Conservation (phyloP, 495 filamentous ascomycete species). For the Aspergillus wentii region DNA sequence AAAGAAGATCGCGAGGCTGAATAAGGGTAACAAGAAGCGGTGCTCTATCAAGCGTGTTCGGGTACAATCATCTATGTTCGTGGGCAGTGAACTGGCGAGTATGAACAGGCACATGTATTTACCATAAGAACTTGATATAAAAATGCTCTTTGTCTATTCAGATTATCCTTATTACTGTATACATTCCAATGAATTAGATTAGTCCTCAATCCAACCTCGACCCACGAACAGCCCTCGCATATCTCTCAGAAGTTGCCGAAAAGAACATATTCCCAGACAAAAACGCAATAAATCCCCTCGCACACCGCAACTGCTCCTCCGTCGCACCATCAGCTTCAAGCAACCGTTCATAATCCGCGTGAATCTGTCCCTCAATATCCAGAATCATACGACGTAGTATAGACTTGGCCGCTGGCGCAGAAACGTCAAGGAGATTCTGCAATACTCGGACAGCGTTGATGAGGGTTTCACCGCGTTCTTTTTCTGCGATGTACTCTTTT, state of each 20-base stretch:
- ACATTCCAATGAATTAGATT: too few relatives aligned
- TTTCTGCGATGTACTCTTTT: conserved; percentile 8
- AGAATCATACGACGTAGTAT: conserved; percentile 3
- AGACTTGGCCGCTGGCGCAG: background rate
- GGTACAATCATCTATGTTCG: too few relatives aligned
- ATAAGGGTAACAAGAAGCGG: too few relatives aligned
- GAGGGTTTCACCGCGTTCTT: background rate
- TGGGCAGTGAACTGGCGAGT: too few relatives aligned
- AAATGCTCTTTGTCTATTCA: too few relatives aligned
- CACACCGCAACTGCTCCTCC: conserved; percentile 3
- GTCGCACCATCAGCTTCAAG: background rate
- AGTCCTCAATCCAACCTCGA: conserved; percentile 5
- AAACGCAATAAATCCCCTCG: conserved; percentile 6
- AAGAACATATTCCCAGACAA: conserved; percentile 13
- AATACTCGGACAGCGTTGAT: conserved; percentile 11
- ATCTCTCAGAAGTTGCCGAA: conserved; percentile 12
- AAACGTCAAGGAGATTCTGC: conserved; percentile 1
- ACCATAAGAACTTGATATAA: too few relatives aligned
- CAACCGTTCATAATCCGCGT: conserved; percentile 2
- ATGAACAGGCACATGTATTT: too few relatives aligned
- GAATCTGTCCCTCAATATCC: conserved; percentile 9
- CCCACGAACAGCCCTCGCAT: conserved; percentile 10
- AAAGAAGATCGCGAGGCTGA: too few relatives aligned
- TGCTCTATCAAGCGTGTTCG: too few relatives aligned
- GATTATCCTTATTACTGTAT: too few relatives aligned